phyloP scores from a whole-genome alignment of 2,329 filamentous ascomycete species.

The Clarireedia homoeocarpa region DNA sequence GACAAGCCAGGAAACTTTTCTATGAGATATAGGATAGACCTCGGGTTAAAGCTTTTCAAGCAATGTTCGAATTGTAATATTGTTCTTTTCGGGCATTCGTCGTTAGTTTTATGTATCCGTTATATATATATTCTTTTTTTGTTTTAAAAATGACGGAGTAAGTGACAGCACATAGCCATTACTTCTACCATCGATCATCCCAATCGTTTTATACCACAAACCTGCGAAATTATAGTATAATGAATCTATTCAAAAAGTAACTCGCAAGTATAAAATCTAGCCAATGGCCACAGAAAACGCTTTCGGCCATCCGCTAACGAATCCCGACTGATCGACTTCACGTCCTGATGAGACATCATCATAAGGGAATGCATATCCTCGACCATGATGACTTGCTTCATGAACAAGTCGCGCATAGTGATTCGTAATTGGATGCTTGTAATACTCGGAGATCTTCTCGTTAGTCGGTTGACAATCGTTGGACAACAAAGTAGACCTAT shows the following conservation, averaged over 20 bases:
- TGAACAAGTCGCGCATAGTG: slow-evolving; percentile 57
- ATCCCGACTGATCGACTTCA: slow-evolving; percentile 52
- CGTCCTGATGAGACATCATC: slow-evolving; percentile 57
- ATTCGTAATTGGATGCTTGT: slow-evolving; percentile 48
- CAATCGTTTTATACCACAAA: not conserved
- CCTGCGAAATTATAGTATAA: too few species aligned
- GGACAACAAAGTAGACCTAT: slow-evolving; percentile 21
- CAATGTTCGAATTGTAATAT: too few species aligned
- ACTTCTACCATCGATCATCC: not conserved
- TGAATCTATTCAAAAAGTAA: not conserved
- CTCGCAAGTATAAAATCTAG: not conserved
- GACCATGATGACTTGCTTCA: slow-evolving; percentile 47
- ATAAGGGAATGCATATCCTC: slow-evolving; percentile 60
- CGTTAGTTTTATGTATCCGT: too few species aligned
- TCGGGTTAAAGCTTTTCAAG: too few species aligned
- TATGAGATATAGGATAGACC: too few species aligned
- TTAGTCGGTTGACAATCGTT: slow-evolving; percentile 40
- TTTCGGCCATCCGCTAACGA: slow-evolving; percentile 20
- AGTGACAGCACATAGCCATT: too few species aligned
- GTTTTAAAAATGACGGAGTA: too few species aligned
- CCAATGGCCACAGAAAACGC: slow-evolving; percentile 5
- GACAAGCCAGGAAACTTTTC: too few species aligned
- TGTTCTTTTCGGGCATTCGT: too few species aligned
- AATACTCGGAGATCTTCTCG: slow-evolving; percentile 46
- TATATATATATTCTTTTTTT: too few species aligned